Evolutionary conservation across 169 alveolate species (phyloP).

Genomic region (Eimeria zaria): DNA sequence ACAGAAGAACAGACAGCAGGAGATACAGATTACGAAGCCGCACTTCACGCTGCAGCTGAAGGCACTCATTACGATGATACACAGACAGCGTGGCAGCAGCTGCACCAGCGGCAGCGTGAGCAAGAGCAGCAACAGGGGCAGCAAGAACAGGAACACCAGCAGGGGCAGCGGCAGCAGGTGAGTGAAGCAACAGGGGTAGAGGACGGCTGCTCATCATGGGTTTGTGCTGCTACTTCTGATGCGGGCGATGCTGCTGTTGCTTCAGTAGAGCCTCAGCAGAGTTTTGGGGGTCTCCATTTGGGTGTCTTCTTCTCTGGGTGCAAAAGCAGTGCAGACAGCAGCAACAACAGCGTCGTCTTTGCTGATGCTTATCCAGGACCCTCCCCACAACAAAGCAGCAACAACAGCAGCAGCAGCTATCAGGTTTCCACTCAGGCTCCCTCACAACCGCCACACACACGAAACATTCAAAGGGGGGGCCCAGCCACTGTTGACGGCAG

Average conservation of each 20-base stretch:
- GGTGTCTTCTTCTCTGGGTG: slow-evolving; percentile 8
- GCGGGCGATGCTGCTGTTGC: not conserved
- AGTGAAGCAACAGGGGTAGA: not conserved
- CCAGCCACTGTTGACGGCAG: not conserved
- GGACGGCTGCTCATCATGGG: not conserved
- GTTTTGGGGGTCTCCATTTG: slow-evolving; percentile 10
- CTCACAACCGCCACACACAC: not conserved
- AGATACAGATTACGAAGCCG: not conserved
- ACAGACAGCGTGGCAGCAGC: not conserved
- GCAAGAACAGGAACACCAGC: not conserved
- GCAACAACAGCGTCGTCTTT: not conserved
- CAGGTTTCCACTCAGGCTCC: no score
- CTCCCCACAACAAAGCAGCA: not conserved
- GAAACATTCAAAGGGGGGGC: not conserved
- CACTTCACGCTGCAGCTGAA: not conserved
- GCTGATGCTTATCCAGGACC: not conserved
- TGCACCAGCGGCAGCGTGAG: not conserved
- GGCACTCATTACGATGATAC: not conserved
- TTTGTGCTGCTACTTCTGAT: not conserved
- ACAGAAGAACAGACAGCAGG: not conserved
- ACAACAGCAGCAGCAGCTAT: not conserved
- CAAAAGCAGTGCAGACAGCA: not conserved
- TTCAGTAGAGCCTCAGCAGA: not conserved
- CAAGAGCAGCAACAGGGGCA: not conserved
- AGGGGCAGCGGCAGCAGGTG: not conserved